Evolutionary conservation across 2,329 filamentous ascomycete species (phyloP).

Genomic region (Aspergillus puulaauensis): DNA sequence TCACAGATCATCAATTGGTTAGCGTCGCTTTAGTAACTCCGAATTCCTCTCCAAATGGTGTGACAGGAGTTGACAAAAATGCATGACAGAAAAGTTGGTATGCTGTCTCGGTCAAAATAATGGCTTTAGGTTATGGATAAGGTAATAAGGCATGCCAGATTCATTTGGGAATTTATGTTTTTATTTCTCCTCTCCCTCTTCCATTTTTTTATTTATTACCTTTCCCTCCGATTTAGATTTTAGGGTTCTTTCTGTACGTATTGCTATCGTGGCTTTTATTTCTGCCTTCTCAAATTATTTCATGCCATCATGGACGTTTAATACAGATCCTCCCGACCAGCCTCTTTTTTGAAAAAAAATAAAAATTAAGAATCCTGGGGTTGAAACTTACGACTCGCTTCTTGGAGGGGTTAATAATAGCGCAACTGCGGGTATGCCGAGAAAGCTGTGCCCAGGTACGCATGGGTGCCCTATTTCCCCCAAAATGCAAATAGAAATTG

Average conservation of each 20-base stretch:
- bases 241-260: not conserved
- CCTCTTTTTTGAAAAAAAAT: not conserved
- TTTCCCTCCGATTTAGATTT: not conserved
- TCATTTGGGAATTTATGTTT: not conserved
- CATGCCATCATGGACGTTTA: not conserved
- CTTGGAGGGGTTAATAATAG: not conserved
- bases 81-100: not conserved
- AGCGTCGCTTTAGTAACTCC: constrained; percentile 14
- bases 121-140: not conserved
- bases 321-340: not conserved
- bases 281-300: not conserved
- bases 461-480: not conserved
- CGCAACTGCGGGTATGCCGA: too few species aligned
- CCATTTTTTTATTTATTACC: not conserved
- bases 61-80: not conserved
- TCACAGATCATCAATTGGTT: constrained; percentile 25
- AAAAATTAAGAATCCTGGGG: not conserved
- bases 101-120: not conserved
- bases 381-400: not conserved
- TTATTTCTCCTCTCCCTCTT: not conserved
- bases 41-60: not conserved
- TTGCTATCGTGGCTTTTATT: not conserved
- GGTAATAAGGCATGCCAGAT: not conserved
- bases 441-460: not conserved
- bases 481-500: not conserved